Evolutionary conservation across 208 protist species (phyloP).

Genomic region (Wallacemonas sp.): DNA sequence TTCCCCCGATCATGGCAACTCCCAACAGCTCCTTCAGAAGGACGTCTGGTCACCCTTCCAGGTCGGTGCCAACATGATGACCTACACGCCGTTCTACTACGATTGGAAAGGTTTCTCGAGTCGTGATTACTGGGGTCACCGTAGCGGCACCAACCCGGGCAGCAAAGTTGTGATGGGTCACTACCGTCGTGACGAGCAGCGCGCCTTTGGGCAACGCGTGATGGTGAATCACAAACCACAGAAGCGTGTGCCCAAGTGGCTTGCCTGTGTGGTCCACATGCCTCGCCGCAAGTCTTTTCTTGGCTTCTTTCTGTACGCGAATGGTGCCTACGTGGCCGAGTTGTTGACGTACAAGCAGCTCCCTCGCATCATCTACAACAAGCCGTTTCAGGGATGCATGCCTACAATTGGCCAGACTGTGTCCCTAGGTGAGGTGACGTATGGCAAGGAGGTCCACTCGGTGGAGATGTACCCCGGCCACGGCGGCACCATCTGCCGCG

Average conservation of each 20-base stretch:
- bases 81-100: constrained; percentile 91
- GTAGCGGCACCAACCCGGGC: constrained; percentile 87
- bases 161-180: constrained; percentile 82
- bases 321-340: constrained; percentile 90
- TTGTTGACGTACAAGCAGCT: constrained; percentile 93
- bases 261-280: constrained; percentile 85
- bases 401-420: constrained; percentile 91
- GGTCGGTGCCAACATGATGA: constrained; percentile 82
- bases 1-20: constrained; percentile 83
- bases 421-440: constrained; percentile 84
- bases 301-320: constrained; percentile 92
- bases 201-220: constrained; percentile 70
- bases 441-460: constrained; percentile 91
- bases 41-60: constrained; percentile 93
- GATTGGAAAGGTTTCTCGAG: constrained; percentile 88
- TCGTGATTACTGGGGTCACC: constrained; percentile 90
- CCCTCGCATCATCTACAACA: constrained; percentile 90
- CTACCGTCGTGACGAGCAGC: constrained; percentile 84
- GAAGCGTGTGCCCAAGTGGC: constrained; percentile 90
- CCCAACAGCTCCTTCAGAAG: constrained; percentile 82
- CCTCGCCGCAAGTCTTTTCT: constrained; percentile 80
- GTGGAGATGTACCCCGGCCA: constrained; percentile 92
- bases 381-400: constrained; percentile 80
- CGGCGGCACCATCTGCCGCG: constrained; percentile 79
- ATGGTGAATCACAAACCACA: constrained; percentile 91